A percentile compares a stretch with the other conserved stretches of the same genome.
These are phyloP conservation scores for Schwanniomyces pseudopolymorphus DNA, from an alignment of 805 yeast species.

Conservation along the genomic window DNA sequence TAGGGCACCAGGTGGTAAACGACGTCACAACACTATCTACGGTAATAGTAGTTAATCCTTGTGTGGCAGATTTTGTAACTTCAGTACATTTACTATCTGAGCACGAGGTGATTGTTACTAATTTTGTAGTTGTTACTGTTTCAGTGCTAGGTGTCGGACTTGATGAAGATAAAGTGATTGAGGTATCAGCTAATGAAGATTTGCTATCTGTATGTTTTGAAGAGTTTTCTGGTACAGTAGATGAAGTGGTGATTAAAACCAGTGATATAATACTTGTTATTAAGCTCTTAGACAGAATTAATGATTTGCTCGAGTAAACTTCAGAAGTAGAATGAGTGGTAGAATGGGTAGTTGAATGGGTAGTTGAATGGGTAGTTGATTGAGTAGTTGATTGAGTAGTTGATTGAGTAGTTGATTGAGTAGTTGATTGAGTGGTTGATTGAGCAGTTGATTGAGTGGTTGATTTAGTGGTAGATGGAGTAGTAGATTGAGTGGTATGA, in stretches of 20 bases:
- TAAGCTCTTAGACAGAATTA: no score
- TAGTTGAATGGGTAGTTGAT: not conserved
- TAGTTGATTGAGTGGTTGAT: not conserved
- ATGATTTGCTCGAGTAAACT: no score
- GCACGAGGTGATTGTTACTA: constrained; percentile 26
- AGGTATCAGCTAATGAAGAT: constrained; percentile 5
- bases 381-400: not conserved
- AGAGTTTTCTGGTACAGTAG: constrained; percentile 3
- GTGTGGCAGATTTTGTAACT: constrained; percentile 19
- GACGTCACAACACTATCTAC: constrained; percentile 4
- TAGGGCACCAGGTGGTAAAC: constrained; percentile 18
- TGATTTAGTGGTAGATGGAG: not conserved
- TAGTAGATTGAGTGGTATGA: not conserved
- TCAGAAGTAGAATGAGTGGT: not conserved
- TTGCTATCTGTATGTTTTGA: no score
- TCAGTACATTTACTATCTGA: constrained; percentile 20
- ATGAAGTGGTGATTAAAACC: not conserved
- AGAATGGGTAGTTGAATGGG: not conserved
- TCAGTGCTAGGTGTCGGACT: not conserved
- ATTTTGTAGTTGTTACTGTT: not conserved
- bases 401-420: not conserved
- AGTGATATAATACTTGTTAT: no score
- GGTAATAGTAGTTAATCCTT: constrained; percentile 19
- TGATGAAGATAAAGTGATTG: constrained; percentile 9
- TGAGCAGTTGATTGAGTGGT: not conserved